Conservation (phyloP, 345 rosid species). For the Camelina sativa region DNA sequence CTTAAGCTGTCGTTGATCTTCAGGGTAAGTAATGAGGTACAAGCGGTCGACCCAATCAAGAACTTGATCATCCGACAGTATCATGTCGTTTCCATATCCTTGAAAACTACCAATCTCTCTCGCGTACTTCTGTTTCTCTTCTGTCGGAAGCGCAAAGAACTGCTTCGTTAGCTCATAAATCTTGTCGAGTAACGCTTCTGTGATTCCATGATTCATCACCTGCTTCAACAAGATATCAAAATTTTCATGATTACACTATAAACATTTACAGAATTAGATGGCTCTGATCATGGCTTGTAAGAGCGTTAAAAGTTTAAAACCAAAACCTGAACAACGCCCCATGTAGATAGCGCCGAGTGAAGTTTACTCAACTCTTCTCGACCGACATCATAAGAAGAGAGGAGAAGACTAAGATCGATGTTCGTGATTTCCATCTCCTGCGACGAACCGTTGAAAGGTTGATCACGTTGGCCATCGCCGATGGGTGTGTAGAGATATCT, state of each 20-base stretch:
- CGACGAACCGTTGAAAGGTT: conserved; percentile 39
- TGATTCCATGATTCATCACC: conserved; percentile 72
- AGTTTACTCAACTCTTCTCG: conserved; percentile 54
- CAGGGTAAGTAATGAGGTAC: conserved; percentile 55
- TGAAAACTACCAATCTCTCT: conserved; percentile 55
- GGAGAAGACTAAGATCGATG: conserved; percentile 59
- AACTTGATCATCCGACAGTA: conserved; percentile 61
- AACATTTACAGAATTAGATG: background rate
- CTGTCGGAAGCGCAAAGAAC: conserved; percentile 60
- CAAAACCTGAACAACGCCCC: conserved; percentile 79
- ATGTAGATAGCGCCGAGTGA: conserved; percentile 52
- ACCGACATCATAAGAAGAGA: conserved; percentile 51
- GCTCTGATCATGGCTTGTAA: no score
- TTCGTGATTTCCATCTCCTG: conserved; percentile 52
- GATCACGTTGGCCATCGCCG: conserved; percentile 19
- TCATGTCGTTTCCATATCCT: conserved; percentile 77
- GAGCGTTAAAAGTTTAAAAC: no score
- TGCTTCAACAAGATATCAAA: conserved; percentile 26
- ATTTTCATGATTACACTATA: no score
- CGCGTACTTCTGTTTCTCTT: conserved; percentile 59
- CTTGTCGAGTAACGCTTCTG: conserved; percentile 51
- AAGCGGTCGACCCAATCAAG: conserved; percentile 79
- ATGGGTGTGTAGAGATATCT: conserved; percentile 47
- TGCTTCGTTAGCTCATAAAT: conserved; percentile 50
- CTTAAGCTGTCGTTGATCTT: conserved; percentile 48